A percentile compares a stretch with the other conserved stretches of the same genome.
Conservation (phyloP, 768 basidiomycete species). For the Amyloporia xantha region DNA sequence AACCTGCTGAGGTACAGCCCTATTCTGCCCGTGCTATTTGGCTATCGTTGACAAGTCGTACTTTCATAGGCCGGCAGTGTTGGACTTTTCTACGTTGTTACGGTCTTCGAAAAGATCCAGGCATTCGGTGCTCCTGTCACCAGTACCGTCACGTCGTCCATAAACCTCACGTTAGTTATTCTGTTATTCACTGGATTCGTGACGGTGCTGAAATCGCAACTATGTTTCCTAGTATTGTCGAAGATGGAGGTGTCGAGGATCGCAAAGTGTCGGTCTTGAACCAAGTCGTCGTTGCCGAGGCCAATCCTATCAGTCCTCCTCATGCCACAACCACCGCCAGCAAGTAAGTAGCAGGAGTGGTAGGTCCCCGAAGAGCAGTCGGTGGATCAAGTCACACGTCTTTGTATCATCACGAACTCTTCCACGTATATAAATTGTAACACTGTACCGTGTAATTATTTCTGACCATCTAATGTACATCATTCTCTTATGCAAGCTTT, state of each 20-base stretch:
- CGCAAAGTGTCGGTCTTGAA: background rate
- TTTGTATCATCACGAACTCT: too few relatives aligned
- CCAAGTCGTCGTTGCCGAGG: background rate
- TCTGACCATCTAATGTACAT: too few relatives aligned
- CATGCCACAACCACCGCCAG: background rate
- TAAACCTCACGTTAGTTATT: constrained; percentile 12
- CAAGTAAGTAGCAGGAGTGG: too few relatives aligned
- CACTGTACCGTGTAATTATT: too few relatives aligned
- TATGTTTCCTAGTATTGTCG: background rate
- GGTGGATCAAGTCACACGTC: too few relatives aligned
- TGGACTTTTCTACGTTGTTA: constrained; percentile 20
- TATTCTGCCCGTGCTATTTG: background rate
- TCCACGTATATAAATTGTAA: too few relatives aligned
- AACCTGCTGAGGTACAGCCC: background rate
- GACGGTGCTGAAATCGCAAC: background rate
- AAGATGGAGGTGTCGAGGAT: constrained; percentile 2
- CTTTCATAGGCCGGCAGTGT: constrained; percentile 18
- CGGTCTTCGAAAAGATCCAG: constrained; percentile 14
- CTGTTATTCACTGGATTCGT: background rate
- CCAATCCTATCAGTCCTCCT: background rate
- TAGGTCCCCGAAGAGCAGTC: too few relatives aligned
- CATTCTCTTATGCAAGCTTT: too few relatives aligned
- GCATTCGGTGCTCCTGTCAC: constrained; percentile 17
- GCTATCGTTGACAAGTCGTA: background rate
- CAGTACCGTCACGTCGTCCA: constrained; percentile 19